Percentiles rank a stretch among this genome's conserved stretches.
phyloP scores from a whole-genome alignment of 2,329 filamentous ascomycete species.

The Stemphylium lycopersici region DNA sequence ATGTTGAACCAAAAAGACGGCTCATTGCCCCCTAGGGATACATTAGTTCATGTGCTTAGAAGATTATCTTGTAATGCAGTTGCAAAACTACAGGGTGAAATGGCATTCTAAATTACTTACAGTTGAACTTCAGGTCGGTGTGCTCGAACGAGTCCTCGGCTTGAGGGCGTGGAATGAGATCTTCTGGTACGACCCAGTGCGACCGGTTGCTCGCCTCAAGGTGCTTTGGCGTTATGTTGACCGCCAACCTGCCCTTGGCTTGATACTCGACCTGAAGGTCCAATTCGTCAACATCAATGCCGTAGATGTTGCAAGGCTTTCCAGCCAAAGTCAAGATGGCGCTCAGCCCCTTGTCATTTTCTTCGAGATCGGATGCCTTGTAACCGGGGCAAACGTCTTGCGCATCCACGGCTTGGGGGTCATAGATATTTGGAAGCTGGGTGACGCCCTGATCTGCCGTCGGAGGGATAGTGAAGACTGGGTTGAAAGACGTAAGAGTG shows the following conservation, averaged over 20 bases:
- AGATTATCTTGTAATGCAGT: too few species aligned
- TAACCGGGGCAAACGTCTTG: constrained; percentile 69
- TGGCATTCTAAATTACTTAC: constrained; percentile 17
- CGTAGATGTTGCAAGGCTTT: constrained; percentile 73
- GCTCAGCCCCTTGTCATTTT: constrained; percentile 56
- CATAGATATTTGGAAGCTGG: constrained; percentile 66
- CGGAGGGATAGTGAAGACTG: constrained; percentile 48
- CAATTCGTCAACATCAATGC: constrained; percentile 72
- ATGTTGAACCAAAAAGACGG: constrained; percentile 64
- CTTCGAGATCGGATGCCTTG: constrained; percentile 58
- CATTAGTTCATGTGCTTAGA: not conserved
- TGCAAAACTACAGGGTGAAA: not conserved
- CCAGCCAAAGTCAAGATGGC: constrained; percentile 61
- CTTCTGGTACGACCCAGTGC: constrained; percentile 70
- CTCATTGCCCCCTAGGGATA: constrained; percentile 58
- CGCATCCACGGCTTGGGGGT: constrained; percentile 67
- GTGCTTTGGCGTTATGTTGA: constrained; percentile 72
- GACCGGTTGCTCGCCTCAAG: constrained; percentile 66
- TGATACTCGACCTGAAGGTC: constrained; percentile 72
- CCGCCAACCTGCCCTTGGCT: constrained; percentile 67
- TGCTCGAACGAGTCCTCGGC: constrained; percentile 49
- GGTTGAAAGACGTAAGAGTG: constrained; percentile 38
- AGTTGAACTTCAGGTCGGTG: constrained; percentile 57
- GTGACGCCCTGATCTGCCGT: constrained; percentile 42
- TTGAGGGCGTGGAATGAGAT: constrained; percentile 64